Evolutionary conservation across 1,284 basidiomycete genomes (phyloP).

Genomic region (Malassezia obtusa): DNA sequence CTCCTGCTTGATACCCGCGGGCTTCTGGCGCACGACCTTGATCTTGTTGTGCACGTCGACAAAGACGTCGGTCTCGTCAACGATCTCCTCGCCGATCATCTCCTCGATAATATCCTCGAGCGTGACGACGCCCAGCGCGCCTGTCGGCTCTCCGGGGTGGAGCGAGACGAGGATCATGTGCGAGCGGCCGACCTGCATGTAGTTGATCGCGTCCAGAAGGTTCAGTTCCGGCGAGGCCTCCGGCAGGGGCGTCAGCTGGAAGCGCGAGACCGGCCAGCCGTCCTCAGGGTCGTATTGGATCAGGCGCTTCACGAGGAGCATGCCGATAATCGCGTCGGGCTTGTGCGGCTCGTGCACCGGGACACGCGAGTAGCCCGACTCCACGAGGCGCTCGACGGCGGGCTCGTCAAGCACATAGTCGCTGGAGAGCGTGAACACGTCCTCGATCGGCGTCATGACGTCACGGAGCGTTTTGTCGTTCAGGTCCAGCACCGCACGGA

Average conservation of each 20-base stretch:
- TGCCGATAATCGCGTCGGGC: constrained; percentile 68
- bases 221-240: constrained; percentile 74
- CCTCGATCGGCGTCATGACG: constrained; percentile 57
- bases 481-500: constrained; percentile 45
- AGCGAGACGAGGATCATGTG: constrained; percentile 79
- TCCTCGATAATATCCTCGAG: constrained; percentile 58
- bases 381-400: constrained; percentile 57
- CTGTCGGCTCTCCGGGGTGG: constrained; percentile 68
- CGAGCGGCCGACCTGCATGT: constrained; percentile 77
- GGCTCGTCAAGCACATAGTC: constrained; percentile 72
- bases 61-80: constrained; percentile 46
- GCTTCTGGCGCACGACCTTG: constrained; percentile 27
- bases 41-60: constrained; percentile 44
- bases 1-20: constrained; percentile 8
- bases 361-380: constrained; percentile 76
- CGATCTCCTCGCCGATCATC: constrained; percentile 48
- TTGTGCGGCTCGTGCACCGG: constrained; percentile 74
- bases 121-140: constrained; percentile 55
- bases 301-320: constrained; percentile 66
- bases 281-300: constrained; percentile 80
- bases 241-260: constrained; percentile 61
- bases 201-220: constrained; percentile 51
- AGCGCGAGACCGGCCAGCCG: constrained; percentile 60
- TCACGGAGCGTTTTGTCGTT: constrained; percentile 60
- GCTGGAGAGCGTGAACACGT: constrained; percentile 65